Conservation (phyloP, 176 grass and related monocot genomes). For the Ampelocalamus luodianensis region DNA sequence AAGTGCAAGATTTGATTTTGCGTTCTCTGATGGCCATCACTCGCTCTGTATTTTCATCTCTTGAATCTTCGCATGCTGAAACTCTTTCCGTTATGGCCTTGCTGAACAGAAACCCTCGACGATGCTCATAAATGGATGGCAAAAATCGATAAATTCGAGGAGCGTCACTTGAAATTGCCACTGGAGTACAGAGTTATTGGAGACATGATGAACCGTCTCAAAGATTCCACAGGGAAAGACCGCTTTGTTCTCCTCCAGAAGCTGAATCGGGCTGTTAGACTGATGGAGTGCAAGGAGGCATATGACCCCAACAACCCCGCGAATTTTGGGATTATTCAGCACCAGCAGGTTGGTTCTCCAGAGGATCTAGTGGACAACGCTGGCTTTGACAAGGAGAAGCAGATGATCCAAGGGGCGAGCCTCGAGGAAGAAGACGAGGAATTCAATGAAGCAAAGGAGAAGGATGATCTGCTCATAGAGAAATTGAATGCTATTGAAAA, state of each 20-base stretch:
- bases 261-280: slow-evolving; percentile 75
- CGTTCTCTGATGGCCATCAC: neutral
- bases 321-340: slow-evolving; percentile 87
- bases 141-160: slow-evolving; percentile 82
- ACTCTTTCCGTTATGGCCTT: neutral
- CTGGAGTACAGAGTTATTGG: slow-evolving; percentile 94
- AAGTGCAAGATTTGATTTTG: neutral
- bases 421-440: slow-evolving; percentile 60
- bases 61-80: neutral
- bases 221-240: slow-evolving; percentile 77
- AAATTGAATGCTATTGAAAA: slow-evolving; percentile 82
- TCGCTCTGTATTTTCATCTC: neutral
- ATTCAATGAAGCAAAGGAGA: slow-evolving; percentile 76
- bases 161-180: slow-evolving; percentile 73
- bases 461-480: slow-evolving; percentile 71
- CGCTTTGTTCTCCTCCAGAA: slow-evolving; percentile 87
- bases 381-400: slow-evolving; percentile 80
- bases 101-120: slow-evolving; percentile 71
- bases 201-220: slow-evolving; percentile 85
- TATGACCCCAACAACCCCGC: slow-evolving; percentile 81
- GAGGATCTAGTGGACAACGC: slow-evolving; percentile 68
- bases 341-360: slow-evolving; percentile 75
- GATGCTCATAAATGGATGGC: slow-evolving; percentile 87
- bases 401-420: slow-evolving; percentile 65
- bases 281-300: slow-evolving; percentile 88